Evolutionary conservation across 495 filamentous ascomycete species (phyloP), one percentile per base, ranked within the genome.

Genomic region (Astrothelium subdiscretum): DNA sequence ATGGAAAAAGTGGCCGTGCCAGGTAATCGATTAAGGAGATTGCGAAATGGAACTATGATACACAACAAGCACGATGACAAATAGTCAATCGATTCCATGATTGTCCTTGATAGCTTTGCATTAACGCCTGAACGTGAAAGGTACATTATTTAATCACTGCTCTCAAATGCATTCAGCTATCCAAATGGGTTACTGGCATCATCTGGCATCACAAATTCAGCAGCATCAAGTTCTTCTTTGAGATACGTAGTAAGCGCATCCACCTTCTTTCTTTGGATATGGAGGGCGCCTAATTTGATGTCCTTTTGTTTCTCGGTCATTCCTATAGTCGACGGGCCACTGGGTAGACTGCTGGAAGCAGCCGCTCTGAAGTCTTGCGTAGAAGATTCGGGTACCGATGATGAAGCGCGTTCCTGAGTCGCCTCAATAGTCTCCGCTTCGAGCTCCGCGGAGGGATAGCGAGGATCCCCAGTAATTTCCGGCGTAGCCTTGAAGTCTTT

Each of bases 221-320:
- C 68, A 43, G 57, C 29, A 38, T 72, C 67, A 43, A 76, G 71
- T 13, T 73, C 69, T 18, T 51, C 18, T 12, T 67, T 62, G 22
- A 75, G 70, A 31, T 62, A 73, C 15, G 65, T 60, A 2, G 70
- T 67, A 63, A 76, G 61, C 6, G 72, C 72, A 54, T 75, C 73
- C n/a, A 73, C 29, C 66, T 73, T 76, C 67, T 70, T 74, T 35
- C 71, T 67, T 52, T 76, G 73, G 43, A 76, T 68, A 31, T 70
- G 68, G 3, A 76, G 61, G 1, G 65, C 64, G 24, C 72, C 70
- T 18, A 59, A 32, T 32, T 66, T 68, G 31, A 72, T 57, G 63
- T 71, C 73, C 48, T 69, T 71, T 31, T 71, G 65, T 27, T 59
- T 65, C n/a, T 57, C 63, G 29, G 57, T 62, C 29, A 62, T 62